These are phyloP conservation scores for Wickerhamomyces pijperi DNA, from an alignment of 805 yeast genomes.

Conservation along the genomic window DNA sequence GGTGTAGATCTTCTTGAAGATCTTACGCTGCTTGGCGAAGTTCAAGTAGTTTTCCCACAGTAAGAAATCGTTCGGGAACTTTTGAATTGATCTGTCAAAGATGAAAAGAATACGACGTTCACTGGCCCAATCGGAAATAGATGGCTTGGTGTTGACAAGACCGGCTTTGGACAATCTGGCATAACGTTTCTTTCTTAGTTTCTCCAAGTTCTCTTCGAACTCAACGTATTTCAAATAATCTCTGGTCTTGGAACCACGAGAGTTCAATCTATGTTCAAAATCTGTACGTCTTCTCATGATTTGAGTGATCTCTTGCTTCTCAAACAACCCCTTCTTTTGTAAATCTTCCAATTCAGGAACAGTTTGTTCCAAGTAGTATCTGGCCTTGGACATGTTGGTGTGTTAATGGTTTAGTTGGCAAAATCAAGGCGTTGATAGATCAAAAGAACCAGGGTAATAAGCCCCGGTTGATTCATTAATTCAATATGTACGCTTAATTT, in stretches of 20 bases:
- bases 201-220: slow-evolving; percentile 73
- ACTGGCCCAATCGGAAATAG: slow-evolving; percentile 82
- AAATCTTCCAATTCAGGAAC: slow-evolving; percentile 91
- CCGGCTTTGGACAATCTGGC: slow-evolving; percentile 46
- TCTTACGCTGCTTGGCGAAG: slow-evolving; percentile 55
- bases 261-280: slow-evolving; percentile 81
- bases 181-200: slow-evolving; percentile 61
- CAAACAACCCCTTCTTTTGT: slow-evolving; percentile 69
- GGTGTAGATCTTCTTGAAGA: slow-evolving; percentile 61
- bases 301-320: slow-evolving; percentile 67
- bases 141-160: slow-evolving; percentile 45
- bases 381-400: slow-evolving; percentile 25
- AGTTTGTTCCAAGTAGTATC: slow-evolving; percentile 52
- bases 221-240: slow-evolving; percentile 74
- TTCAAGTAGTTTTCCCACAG: slow-evolving; percentile 73
- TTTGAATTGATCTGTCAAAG: slow-evolving; percentile 70
- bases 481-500: background rate
- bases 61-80: slow-evolving; percentile 65
- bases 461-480: no score
- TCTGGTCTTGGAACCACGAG: slow-evolving; percentile 67
- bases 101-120: slow-evolving; percentile 70
- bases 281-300: slow-evolving; percentile 92
- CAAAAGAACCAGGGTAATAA: no score
- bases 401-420: no score
- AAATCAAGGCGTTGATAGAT: no score